Conservation (phyloP, 2,329 filamentous ascomycete species). For the Endoconidiophora laricicola region DNA sequence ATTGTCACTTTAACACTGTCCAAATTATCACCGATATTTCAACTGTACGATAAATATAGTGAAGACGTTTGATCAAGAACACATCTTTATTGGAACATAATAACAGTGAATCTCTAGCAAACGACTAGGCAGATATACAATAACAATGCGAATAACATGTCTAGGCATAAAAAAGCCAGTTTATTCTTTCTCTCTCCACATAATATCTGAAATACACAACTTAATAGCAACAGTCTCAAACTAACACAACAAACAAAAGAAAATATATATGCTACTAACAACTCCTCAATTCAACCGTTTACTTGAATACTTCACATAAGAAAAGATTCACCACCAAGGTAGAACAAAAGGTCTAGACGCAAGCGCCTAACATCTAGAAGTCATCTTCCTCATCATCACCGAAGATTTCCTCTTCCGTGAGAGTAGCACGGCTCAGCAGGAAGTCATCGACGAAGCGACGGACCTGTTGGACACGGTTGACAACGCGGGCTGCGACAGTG, state of each 20-base stretch:
- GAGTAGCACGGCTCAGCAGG: constrained; percentile 5
- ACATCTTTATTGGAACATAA: too few relatives aligned
- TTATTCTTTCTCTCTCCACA: too few relatives aligned
- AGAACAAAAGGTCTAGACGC: neutral
- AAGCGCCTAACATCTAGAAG: constrained; percentile 4
- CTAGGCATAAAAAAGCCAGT: too few relatives aligned
- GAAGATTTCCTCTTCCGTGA: constrained; percentile 6
- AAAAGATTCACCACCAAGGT: neutral
- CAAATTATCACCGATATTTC: too few relatives aligned
- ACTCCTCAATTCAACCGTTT: neutral
- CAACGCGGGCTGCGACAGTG: neutral
- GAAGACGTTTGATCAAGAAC: too few relatives aligned
- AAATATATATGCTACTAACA: neutral
- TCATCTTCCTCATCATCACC: constrained; percentile 9
- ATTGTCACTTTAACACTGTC: too few relatives aligned
- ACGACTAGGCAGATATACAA: too few relatives aligned
- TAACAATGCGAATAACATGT: too few relatives aligned
- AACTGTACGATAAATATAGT: too few relatives aligned
- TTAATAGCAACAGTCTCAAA: too few relatives aligned
- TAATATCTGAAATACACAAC: too few relatives aligned
- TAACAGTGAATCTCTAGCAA: too few relatives aligned
- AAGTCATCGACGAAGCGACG: constrained; percentile 8
- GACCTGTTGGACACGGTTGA: constrained; percentile 9
- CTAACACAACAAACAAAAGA: neutral
- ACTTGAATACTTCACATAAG: neutral